Evolutionary conservation across 202 grass and related monocot species (phyloP).

Genomic region (Schoenoplectus triqueter): DNA sequence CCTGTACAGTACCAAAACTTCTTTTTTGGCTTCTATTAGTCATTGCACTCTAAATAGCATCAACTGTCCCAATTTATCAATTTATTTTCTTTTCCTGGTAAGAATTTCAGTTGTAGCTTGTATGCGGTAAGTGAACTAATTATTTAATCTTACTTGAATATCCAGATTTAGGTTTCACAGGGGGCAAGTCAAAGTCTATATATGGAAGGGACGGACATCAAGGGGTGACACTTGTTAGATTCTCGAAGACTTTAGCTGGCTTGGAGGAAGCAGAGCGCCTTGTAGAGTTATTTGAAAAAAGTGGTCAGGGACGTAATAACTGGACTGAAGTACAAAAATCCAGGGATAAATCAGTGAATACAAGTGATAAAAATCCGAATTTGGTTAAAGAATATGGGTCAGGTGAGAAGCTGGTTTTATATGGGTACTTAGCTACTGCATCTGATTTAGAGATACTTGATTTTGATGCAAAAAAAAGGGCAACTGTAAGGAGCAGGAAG

Average conservation of each 20-base stretch:
- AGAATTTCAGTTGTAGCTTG: background rate
- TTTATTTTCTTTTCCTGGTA: background rate
- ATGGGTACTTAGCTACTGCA: conserved; percentile 69
- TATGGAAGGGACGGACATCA: conserved; percentile 61
- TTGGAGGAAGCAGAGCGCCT: conserved; percentile 63
- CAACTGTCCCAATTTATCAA: background rate
- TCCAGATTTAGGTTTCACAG: conserved; percentile 64
- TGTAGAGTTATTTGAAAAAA: conserved; percentile 49
- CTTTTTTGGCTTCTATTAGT: background rate
- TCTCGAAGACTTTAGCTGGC: conserved; percentile 52
- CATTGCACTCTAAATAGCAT: background rate
- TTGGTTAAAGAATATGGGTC: conserved; percentile 54
- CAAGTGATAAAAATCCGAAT: conserved; percentile 39
- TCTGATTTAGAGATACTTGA: conserved; percentile 66
- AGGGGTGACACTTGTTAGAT: conserved; percentile 55
- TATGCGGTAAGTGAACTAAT: background rate
- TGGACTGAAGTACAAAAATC: conserved; percentile 39
- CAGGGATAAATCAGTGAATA: conserved; percentile 30
- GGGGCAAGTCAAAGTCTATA: conserved; percentile 47
- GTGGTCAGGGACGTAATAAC: conserved; percentile 50
- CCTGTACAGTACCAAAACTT: background rate
- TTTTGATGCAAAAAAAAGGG: conserved; percentile 48
- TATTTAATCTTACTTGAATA: conserved; percentile 17
- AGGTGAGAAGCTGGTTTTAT: conserved; percentile 48
- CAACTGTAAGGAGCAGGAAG: conserved; percentile 64